Conservation (phyloP, 805 yeast genomes). For the Schizosaccharomyces octosporus region DNA sequence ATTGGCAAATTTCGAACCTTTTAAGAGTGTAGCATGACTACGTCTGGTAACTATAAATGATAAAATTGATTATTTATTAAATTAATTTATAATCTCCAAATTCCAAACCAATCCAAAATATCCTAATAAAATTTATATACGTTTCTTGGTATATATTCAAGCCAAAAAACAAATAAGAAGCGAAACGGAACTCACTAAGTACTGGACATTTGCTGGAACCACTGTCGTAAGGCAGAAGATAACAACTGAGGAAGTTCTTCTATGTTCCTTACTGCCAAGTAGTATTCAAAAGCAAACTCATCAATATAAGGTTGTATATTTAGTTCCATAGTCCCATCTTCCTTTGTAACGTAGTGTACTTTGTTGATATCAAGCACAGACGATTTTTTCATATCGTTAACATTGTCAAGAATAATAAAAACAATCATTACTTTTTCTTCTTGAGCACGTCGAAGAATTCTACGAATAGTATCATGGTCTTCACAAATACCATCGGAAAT, state of each 20-base stretch:
- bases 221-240: conserved; percentile 71
- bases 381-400: conserved; percentile 26
- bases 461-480: conserved; percentile 60
- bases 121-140: too few relatives aligned
- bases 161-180: not conserved
- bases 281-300: conserved; percentile 88
- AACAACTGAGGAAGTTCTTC: conserved; percentile 79
- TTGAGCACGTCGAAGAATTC: conserved; percentile 72
- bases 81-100: too few relatives aligned
- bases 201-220: conserved; percentile 21
- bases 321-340: conserved; percentile 42
- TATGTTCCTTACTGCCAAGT: conserved; percentile 77
- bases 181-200: not conserved
- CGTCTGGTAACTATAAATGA: too few relatives aligned
- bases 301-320: conserved; percentile 70
- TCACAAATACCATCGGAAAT: conserved; percentile 95
- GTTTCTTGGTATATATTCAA: too few relatives aligned
- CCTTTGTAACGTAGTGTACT: conserved; percentile 41
- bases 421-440: conserved; percentile 86
- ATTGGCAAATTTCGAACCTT: too few relatives aligned
- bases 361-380: conserved; percentile 88
- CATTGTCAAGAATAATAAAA: conserved; percentile 80
- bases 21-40: too few relatives aligned
- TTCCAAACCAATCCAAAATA: too few relatives aligned
- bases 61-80: too few relatives aligned